Evolutionary conservation across 495 filamentous ascomycete genomes (phyloP), one percentile per base, ranked within the genome.

Genomic region (Hypomontagnella submonticulosa): DNA sequence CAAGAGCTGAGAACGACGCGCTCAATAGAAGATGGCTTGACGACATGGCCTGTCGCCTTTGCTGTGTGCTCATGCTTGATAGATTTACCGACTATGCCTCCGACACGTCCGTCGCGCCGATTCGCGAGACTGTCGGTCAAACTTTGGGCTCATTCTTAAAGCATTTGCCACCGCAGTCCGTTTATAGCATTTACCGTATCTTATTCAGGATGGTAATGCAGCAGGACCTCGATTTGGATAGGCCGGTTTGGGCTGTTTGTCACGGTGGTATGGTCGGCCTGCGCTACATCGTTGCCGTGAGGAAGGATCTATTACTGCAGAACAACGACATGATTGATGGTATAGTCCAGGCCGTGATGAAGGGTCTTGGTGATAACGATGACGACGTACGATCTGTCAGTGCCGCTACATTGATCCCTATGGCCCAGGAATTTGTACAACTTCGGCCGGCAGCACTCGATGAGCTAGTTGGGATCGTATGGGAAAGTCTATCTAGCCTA

Each of bases 211-310:
- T 99, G 76, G 91, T 98, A 40, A 96, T 97, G 91, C 92, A 97
- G 72, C 86, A 85, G 40, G 92, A 93, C 57, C 79, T 96, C 15
- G 83, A 83, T 8, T 76, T 93, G 6, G 84, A 87, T 3, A 83
- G 83, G 10, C 88, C 88, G 5, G 79, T 91, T 13, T 99, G 95
- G 95, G 91, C 97, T 58, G 90, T 97, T 19, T 97, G 93, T 71
- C 96, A 99, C 76, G 95, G 95, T 59, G 95, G 96, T 48, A 98
- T 98, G 95, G 93, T 97, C 19, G 95, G 95, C 16, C 79, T 99
- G 57, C 83, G 93, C 67, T 99, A 99, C 70, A 83, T 99, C 46
- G 95, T 97, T 32, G 95, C 95, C 3, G 91, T 98, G 40, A 89
- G 95, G 40, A 97, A 92, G 66, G 94, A 98, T 75, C 77, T 99